Base-by-base conservation (phyloP, 345 rosid species). In the Diplotaxis tenuifolia region DNA sequence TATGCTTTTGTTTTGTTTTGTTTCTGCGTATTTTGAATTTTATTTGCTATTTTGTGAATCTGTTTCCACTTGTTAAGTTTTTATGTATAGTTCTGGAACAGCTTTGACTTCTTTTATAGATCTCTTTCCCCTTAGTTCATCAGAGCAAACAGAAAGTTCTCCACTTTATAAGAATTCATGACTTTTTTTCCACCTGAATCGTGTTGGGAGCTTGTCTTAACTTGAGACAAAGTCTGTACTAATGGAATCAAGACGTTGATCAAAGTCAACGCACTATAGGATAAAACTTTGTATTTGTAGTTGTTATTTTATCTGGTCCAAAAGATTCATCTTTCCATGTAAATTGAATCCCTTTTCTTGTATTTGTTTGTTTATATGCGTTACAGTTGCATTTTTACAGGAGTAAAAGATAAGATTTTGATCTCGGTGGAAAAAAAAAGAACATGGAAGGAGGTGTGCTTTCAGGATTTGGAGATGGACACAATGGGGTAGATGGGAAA, bases 381-480 rank as follows among this genome's bases (percentile, higher is more conserved):
- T 9, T 42, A n/a, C n/a, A n/a, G 25, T 32, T 36, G 34, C 38
- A n/a, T 4, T 23, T 75, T 53, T 57, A 28, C 80, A 77, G 76
- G 73, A 59, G 2, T 7, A 49, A 53, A 16, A 36, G 3, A 16
- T 62, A 50, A 59, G 72, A 69, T 71, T 71, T 50, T 20, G 56
- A 58, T 65, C 11, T 50, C 27, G 58, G 8, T 36, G 2, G 20
- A 47, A 14, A 16, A n/a, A 14, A 86, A 61, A 12, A 57, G 19
- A 27, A 15, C 6, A 92, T 92, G 98, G 95, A 92, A 64, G 96
- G 93, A n/a, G 90, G 83, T 64, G 75, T 85, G 67, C 82, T 82
- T 70, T 81, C 95, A 27, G 84, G 88, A 54, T 53, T 82, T 14
- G 82, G 91, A 25, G 85, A 86, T 10, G 87, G 85, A n/a, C 79